Conservation (phyloP, 768 basidiomycete genomes). For the Tulasnella sp. region DNA sequence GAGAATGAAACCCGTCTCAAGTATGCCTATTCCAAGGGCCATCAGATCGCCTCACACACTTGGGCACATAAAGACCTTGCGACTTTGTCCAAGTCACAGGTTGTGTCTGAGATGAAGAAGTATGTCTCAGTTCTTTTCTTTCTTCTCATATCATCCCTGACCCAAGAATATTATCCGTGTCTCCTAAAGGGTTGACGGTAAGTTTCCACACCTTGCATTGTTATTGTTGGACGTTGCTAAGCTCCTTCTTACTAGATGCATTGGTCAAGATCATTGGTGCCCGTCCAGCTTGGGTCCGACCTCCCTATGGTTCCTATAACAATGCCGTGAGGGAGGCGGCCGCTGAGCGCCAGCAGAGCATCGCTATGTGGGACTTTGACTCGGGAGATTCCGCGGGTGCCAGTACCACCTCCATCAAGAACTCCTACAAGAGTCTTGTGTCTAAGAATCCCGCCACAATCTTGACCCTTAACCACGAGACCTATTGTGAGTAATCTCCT, state of each 20-base stretch:
- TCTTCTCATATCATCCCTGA: background rate
- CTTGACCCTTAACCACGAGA: conserved; percentile 18
- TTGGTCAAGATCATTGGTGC: conserved; percentile 13
- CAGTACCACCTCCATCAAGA: background rate
- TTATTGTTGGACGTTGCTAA: background rate
- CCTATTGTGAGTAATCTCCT: conserved; percentile 2
- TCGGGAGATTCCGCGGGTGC: conserved; percentile 14
- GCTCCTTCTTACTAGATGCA: no score
- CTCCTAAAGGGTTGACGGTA: background rate
- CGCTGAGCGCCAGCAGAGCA: background rate
- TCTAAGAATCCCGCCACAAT: conserved; percentile 6
- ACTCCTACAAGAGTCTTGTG: background rate
- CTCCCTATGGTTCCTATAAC: conserved; percentile 15
- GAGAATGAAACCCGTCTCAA: conserved; percentile 4
- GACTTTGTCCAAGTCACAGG: background rate
- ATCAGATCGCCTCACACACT: conserved; percentile 9
- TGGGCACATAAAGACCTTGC: background rate
- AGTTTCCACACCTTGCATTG: background rate
- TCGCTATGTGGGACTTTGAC: conserved; percentile 16
- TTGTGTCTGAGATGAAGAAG: background rate
- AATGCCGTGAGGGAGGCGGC: background rate
- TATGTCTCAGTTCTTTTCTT: no score
- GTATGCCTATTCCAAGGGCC: background rate
- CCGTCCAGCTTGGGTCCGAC: conserved; percentile 11
- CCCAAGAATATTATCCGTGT: background rate